A percentile compares a stretch with the other conserved stretches of the same genome.
These are phyloP conservation scores for Torulaspora franciscae DNA, from an alignment of 805 yeast species.

Conservation along the genomic window DNA sequence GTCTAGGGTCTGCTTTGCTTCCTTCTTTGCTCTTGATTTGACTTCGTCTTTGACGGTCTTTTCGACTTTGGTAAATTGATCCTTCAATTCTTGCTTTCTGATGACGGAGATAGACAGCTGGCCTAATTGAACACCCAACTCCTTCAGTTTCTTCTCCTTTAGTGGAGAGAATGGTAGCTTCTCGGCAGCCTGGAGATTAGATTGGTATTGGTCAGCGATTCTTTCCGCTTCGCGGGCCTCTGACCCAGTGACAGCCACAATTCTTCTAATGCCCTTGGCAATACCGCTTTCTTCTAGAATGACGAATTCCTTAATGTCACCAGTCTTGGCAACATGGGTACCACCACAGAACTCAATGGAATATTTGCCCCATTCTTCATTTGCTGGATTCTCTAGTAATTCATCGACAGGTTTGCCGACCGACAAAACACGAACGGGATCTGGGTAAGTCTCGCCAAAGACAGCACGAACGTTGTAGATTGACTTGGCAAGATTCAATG, in stretches of 20 bases:
- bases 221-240: slow-evolving; percentile 90
- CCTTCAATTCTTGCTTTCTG: slow-evolving; percentile 69
- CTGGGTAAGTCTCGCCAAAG: slow-evolving; percentile 98
- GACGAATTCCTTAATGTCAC: slow-evolving; percentile 87
- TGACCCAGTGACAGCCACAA: slow-evolving; percentile 92
- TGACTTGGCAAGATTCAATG: slow-evolving; percentile 62
- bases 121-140: slow-evolving; percentile 77
- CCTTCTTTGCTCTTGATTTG: slow-evolving; percentile 84
- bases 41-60: slow-evolving; percentile 83
- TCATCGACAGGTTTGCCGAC: slow-evolving; percentile 89
- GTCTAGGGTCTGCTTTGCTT: slow-evolving; percentile 74
- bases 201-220: slow-evolving; percentile 66
- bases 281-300: slow-evolving; percentile 94
- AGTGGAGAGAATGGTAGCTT: slow-evolving; percentile 64
- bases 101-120: slow-evolving; percentile 77
- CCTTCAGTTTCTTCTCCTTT: slow-evolving; percentile 80
- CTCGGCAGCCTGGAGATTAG: slow-evolving; percentile 53
- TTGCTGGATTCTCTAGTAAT: slow-evolving; percentile 63
- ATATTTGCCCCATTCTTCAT: slow-evolving; percentile 66
- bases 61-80: slow-evolving; percentile 70
- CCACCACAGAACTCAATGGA: slow-evolving; percentile 99
- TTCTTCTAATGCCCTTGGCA: slow-evolving; percentile 97
- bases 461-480: slow-evolving; percentile 93
- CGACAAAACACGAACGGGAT: slow-evolving; percentile 96
- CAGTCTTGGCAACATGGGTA: slow-evolving; percentile 89